Evolutionary conservation across 2,329 filamentous ascomycete species (phyloP).

Genomic region (Lachnellula hyalina): DNA sequence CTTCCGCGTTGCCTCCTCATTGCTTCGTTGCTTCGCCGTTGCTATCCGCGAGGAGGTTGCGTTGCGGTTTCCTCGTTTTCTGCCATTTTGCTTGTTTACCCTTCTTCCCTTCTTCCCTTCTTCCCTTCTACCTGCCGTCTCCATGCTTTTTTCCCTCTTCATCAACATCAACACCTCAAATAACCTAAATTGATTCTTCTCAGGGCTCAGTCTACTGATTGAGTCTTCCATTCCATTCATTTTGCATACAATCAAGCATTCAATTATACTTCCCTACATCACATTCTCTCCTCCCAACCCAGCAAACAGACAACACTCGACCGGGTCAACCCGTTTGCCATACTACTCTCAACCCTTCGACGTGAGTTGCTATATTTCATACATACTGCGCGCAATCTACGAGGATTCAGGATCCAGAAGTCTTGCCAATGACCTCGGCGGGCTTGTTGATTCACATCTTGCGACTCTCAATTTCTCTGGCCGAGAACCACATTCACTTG

Average conservation of each 20-base stretch:
- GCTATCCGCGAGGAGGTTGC: background rate
- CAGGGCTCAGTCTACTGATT: conserved; percentile 1
- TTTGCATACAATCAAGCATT: conserved; percentile 3
- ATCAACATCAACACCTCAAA: background rate
- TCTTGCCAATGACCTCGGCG: no score
- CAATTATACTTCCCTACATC: background rate
- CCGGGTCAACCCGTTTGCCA: background rate
- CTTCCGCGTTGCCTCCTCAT: no score
- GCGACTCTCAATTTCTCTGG: no score
- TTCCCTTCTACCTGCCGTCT: background rate
- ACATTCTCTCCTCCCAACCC: background rate
- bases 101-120: background rate
- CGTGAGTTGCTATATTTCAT: background rate
- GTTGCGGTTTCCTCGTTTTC: background rate
- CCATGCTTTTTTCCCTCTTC: background rate
- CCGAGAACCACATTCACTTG: no score
- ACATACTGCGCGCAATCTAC: no score
- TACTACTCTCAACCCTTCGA: background rate
- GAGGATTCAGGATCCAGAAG: no score
- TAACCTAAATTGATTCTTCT: background rate
- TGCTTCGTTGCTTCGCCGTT: no score
- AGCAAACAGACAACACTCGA: background rate
- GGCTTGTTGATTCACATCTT: no score
- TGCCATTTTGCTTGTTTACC: background rate
- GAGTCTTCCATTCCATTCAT: conserved; percentile 7